Base-by-base conservation (phyloP, 345 rosid species). In the Citrus sp. region DNA sequence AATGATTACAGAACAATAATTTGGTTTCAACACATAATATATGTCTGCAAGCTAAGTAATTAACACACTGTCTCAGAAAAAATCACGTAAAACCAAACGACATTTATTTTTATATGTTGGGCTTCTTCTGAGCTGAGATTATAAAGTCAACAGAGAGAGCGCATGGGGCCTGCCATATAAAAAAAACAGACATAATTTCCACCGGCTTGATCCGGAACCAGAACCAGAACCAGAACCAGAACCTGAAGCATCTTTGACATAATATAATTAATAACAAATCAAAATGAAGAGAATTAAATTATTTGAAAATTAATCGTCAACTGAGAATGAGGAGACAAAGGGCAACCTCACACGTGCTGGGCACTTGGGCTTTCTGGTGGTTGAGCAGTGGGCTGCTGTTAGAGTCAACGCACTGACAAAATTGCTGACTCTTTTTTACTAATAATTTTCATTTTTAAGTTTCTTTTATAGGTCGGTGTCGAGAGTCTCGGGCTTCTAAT, bases 161-260 rank as follows among this genome's bases (percentile, higher is more conserved):
- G 59, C 56, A 51, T 35, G 64, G 42, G 37, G 55, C 70, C 46
- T 67, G 78, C 34, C 54, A 6, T 7, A 30, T 40, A 9, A 9
- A 40, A 40, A 40, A 40, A 40, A 40, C 13, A 9, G 46, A 9
- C 30, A 62, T 32, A 63, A 34, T 70, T 74, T 74, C 77, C 74
- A 77, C 81, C 79, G 79, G 77, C 83, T 30, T 40, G 4, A 40
- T 40, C 49, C 49, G 2, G 14, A 42, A 12, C 49, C 49, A 9
- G 14, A 42, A 12, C 49, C 49, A 42, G 49, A 9, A 2, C 46
- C 46, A 55, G 54, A 73, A 22, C 46, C 46, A 0, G 49, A 12
- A 3, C 16, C 49, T 68, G 55, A 73, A 22, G 73, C 58, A 74
- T 42, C 69, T 35, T 72, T 73, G 32, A 27, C 14, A 22, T 37